A percentile compares a stretch with the other conserved stretches of the same genome.
Conservation (phyloP, 768 basidiomycete genomes). For the Lyophyllum decastes region DNA sequence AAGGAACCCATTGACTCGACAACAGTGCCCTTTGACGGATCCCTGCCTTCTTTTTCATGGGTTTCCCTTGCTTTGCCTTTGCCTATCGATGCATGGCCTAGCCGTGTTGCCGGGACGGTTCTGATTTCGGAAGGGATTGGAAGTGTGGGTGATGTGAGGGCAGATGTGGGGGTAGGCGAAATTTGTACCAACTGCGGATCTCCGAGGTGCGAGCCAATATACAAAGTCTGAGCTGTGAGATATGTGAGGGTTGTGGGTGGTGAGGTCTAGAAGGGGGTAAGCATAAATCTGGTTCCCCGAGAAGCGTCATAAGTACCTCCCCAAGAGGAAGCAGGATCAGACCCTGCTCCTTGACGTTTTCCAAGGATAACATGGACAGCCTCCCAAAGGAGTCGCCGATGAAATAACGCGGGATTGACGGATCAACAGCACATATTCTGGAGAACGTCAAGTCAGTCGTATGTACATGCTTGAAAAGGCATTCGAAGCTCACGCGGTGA, state of each 20-base stretch:
- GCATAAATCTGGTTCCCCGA: neutral
- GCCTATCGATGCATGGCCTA: constrained; percentile 29
- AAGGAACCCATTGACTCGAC: constrained; percentile 56
- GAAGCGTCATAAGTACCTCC: constrained; percentile 46
- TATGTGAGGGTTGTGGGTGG: constrained; percentile 73
- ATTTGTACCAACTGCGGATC: constrained; percentile 79
- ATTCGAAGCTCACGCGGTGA: constrained; percentile 54
- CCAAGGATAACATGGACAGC: constrained; percentile 63
- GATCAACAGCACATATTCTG: constrained; percentile 53
- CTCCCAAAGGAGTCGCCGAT: constrained; percentile 74
- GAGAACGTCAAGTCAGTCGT: neutral
- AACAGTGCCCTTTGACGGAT: constrained; percentile 42
- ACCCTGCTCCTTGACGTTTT: constrained; percentile 40
- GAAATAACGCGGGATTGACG: constrained; percentile 48
- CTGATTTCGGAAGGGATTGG: constrained; percentile 51
- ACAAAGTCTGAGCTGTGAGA: constrained; percentile 68
- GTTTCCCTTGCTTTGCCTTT: constrained; percentile 41
- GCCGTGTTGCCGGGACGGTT: constrained; percentile 36
- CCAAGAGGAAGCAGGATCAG: constrained; percentile 69
- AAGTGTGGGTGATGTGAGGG: constrained; percentile 43
- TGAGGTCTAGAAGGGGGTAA: constrained; percentile 54
- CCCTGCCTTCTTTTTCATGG: constrained; percentile 31
- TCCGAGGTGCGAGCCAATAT: constrained; percentile 80
- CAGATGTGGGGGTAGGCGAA: constrained; percentile 43
- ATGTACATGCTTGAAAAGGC: neutral